Conservation (phyloP, 148 eudicot genomes). For the Diospyros kaki region DNA sequence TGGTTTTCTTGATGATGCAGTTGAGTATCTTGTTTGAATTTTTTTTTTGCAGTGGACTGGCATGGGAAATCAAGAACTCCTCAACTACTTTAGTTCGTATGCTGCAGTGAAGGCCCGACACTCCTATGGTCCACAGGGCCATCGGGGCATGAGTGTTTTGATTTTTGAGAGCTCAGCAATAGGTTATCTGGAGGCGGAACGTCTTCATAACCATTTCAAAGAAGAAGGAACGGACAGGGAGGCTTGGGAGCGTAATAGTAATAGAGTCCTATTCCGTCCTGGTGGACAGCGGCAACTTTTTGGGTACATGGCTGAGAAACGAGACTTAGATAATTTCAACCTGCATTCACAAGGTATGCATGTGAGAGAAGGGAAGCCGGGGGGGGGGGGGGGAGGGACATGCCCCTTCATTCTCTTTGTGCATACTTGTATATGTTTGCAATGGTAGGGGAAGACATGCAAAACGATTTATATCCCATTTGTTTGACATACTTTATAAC, state of each 20-base stretch:
- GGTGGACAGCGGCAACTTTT: constrained; percentile 69
- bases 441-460: neutral
- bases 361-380: too few species aligned
- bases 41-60: constrained; percentile 56
- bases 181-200: constrained; percentile 69
- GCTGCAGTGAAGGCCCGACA: constrained; percentile 54
- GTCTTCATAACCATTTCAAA: constrained; percentile 50
- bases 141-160: constrained; percentile 63
- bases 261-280: constrained; percentile 29
- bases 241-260: constrained; percentile 46
- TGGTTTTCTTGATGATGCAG: neutral
- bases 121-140: constrained; percentile 85
- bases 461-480: neutral
- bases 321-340: constrained; percentile 59
- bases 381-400: too few species aligned
- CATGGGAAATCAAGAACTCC: constrained; percentile 84
- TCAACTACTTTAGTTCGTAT: constrained; percentile 48
- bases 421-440: neutral
- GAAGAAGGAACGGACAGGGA: constrained; percentile 47
- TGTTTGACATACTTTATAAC: constrained; percentile 6
- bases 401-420: neutral
- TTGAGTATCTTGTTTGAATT: neutral
- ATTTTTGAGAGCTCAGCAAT: constrained; percentile 63
- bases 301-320: constrained; percentile 66
- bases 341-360: constrained; percentile 49